Base-by-base conservation (phyloP, 1,139 yeast species). In the Yamadazyma oceani region DNA sequence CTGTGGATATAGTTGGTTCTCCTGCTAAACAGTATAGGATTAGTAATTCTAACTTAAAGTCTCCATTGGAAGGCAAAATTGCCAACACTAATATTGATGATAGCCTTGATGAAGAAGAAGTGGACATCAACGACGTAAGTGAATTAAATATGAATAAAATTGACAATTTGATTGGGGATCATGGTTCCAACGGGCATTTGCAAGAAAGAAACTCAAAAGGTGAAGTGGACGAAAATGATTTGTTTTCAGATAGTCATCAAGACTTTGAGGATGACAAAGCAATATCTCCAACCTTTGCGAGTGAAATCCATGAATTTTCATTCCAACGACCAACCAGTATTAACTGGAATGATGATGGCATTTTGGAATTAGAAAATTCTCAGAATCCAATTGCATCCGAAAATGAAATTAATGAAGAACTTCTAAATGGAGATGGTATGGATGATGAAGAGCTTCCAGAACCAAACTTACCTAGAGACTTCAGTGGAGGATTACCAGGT, bases 291-390 rank as follows among this genome's bases (percentile, higher is more conserved):
- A 42, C 43, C 17, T 42, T 46, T 14, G 42, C 50, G 16, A 45
- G 44, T 17, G 52, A 45, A 23, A 40, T 43, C 9, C 57, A 58
- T 24, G 64, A 57, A 35, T 54, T 62, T 12, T 69, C 75, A 2
- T 71, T 71, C 46, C 73, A 69, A 43, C 55, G 64, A 37, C 69
- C 74, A 3, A 55, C 66, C 0, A 69, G 74, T 46, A 64, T 71
- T 21, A 68, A 66, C 43, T 71, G 77, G 76, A 67, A 66, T 42
- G 73, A 70, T 34, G 24, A 42, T 13, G 26, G 16, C 5, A 34
- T 31, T 11, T n/a, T 38, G 2, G 38, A 34, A 14, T 32, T 34
- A n/a, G 43, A 39, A 17, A 37, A 29, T 15, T 35, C 39, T 11
- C 36, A 29, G 19, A 26, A 17, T 24, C 23, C 23, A 10, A 17